Evolutionary conservation across 108 stramenopile species (phyloP).

Genomic region (Mediolabrus comicus): DNA sequence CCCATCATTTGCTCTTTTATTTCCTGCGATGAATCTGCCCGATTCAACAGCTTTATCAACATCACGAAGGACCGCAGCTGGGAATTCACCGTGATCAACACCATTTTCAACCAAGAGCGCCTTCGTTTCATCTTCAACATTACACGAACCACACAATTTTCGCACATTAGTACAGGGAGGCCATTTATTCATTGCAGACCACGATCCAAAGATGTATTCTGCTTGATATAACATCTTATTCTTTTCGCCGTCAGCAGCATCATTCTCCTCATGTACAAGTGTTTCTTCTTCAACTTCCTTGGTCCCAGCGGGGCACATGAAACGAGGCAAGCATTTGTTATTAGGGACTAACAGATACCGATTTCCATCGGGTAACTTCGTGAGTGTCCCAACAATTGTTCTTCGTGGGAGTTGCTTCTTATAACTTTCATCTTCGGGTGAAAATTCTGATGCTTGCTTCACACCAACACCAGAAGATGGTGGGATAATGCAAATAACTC

Average conservation of each 20-base stretch:
- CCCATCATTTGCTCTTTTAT: conserved; percentile 7
- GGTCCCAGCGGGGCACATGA: conserved; percentile 50
- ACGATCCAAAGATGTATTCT: conserved; percentile 61
- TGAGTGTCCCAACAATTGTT: conserved; percentile 69
- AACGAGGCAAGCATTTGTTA: conserved; percentile 57
- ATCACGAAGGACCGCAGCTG: conserved; percentile 64
- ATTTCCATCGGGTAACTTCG: conserved; percentile 31
- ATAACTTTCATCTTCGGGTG: conserved; percentile 26
- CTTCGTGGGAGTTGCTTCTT: conserved; percentile 28
- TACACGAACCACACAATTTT: conserved; percentile 69
- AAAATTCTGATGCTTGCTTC: conserved; percentile 38
- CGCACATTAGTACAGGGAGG: conserved; percentile 71
- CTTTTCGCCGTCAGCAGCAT: conserved; percentile 1
- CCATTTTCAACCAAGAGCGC: conserved; percentile 80
- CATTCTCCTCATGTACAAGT: too few relatives aligned
- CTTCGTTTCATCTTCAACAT: conserved; percentile 87
- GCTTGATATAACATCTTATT: conserved; percentile 57
- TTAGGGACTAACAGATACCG: conserved; percentile 60
- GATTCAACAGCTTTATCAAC: conserved; percentile 67
- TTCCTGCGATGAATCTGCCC: conserved; percentile 50
- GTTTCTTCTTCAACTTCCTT: conserved; percentile 23
- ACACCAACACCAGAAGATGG: conserved; percentile 40
- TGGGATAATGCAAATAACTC: conserved; percentile 63
- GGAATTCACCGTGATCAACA: conserved; percentile 92
- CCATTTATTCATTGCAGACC: conserved; percentile 65